Evolutionary conservation across 1,284 basidiomycete species (phyloP).

Genomic region (Sanguinoderma infundibulare): DNA sequence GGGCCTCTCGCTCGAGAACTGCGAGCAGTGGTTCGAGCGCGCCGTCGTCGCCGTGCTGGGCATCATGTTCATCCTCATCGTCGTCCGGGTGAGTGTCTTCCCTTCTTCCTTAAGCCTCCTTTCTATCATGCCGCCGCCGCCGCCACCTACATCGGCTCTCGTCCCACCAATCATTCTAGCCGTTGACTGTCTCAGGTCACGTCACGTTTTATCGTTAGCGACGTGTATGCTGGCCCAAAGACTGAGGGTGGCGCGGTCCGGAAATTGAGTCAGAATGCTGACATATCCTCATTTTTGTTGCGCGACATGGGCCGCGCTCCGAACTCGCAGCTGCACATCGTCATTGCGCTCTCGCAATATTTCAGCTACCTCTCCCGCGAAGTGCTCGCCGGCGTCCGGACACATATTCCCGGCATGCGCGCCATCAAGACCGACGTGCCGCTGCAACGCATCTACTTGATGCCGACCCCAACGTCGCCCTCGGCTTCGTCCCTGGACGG

Average conservation of each 20-base stretch:
- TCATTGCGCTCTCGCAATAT: conserved; percentile 68
- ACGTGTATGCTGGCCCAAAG: no score
- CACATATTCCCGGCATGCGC: conserved; percentile 30
- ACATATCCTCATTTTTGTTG: conserved; percentile 3
- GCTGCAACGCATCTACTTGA: conserved; percentile 59
- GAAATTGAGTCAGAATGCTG: conserved; percentile 5
- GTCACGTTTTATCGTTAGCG: not conserved
- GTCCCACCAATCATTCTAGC: not conserved
- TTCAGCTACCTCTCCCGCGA: conserved; percentile 57
- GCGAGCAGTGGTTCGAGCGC: conserved; percentile 76
- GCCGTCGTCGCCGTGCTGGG: conserved; percentile 61
- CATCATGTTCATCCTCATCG: conserved; percentile 62
- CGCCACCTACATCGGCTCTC: conserved; percentile 2
- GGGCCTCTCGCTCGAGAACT: conserved; percentile 76
- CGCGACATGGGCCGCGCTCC: not conserved
- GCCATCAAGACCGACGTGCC: conserved; percentile 33
- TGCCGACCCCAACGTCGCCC: conserved; percentile 43
- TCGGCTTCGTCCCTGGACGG: conserved; percentile 12
- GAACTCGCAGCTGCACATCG: conserved; percentile 63
- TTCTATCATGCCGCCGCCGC: not conserved
- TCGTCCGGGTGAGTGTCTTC: conserved; percentile 69
- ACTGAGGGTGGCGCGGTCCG: conserved; percentile 1
- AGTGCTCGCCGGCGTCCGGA: conserved; percentile 23
- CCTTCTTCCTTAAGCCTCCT: not conserved
- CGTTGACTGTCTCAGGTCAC: not conserved